These are phyloP conservation scores for Silene uniflora DNA, from an alignment of 148 eudicot species.

Conservation along the genomic window DNA sequence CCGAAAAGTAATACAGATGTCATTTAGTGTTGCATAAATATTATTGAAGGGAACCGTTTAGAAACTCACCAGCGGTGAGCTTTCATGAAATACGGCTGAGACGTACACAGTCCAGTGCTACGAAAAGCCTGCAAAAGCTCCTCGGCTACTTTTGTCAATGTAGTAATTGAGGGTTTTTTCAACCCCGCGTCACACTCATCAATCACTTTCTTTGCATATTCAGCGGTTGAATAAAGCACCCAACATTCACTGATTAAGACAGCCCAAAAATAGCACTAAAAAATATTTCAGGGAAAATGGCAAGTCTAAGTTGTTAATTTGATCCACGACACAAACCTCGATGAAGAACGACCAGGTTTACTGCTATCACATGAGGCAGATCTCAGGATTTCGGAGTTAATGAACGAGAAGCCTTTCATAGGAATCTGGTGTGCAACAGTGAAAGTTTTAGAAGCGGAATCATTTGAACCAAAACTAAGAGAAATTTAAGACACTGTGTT, in stretches of 20 bases:
- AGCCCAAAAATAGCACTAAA: too few relatives aligned
- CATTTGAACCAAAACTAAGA: not conserved
- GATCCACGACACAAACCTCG: slow-evolving; percentile 43
- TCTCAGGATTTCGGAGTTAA: slow-evolving; percentile 63
- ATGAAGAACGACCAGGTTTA: slow-evolving; percentile 73
- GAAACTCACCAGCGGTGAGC: slow-evolving; percentile 93
- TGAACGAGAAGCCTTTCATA: slow-evolving; percentile 58
- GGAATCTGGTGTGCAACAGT: slow-evolving; percentile 47
- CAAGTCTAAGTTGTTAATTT: not conserved
- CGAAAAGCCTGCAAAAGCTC: slow-evolving; percentile 73
- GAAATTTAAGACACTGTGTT: not conserved
- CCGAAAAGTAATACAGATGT: too few relatives aligned
- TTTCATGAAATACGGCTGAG: slow-evolving; percentile 71
- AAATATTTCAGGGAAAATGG: not conserved
- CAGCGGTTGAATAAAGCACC: slow-evolving; percentile 85
- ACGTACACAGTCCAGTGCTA: slow-evolving; percentile 53
- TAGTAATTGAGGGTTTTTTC: slow-evolving; percentile 57
- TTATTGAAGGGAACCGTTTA: not conserved
- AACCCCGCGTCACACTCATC: slow-evolving; percentile 50
- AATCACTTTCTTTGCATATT: slow-evolving; percentile 66
- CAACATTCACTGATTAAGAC: slow-evolving; percentile 58
- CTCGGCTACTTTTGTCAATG: slow-evolving; percentile 58
- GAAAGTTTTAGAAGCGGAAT: not conserved
- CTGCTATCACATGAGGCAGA: slow-evolving; percentile 85
- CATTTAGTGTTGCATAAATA: not conserved